phyloP scores from a whole-genome alignment of 768 basidiomycete genomes.

The Boletus coccyginus region DNA sequence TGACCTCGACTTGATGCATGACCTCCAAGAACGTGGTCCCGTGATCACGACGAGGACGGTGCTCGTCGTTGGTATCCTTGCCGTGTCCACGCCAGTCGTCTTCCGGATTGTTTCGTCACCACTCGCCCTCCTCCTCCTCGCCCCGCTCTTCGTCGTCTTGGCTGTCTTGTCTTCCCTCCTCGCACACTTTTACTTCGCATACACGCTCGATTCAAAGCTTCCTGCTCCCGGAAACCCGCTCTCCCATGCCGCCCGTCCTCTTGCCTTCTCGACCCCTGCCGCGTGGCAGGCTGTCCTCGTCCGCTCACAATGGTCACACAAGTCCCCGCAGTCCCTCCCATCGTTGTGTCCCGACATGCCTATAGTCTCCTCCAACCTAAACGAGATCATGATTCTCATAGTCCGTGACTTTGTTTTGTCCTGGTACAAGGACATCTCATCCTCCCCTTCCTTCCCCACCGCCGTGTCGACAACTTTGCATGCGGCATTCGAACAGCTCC shows the following conservation, averaged over 20 bases:
- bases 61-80: constrained; percentile 54
- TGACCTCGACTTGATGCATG: constrained; percentile 15
- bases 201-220: constrained; percentile 51
- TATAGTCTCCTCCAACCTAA: constrained; percentile 65
- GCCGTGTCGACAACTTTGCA: constrained; percentile 79
- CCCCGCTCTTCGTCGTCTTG: constrained; percentile 54
- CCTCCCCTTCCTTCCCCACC: constrained; percentile 84
- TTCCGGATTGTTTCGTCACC: constrained; percentile 65
- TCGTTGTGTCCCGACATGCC: constrained; percentile 64
- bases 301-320: constrained; percentile 87
- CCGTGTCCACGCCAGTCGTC: constrained; percentile 53
- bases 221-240: constrained; percentile 37
- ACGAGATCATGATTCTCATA: constrained; percentile 78
- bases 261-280: constrained; percentile 88
- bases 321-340: constrained; percentile 61
- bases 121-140: constrained; percentile 57
- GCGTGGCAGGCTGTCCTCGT: constrained; percentile 92
- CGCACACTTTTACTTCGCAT: constrained; percentile 53
- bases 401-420: constrained; percentile 83
- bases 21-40: constrained; percentile 31
- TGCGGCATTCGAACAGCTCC: constrained; percentile 54
- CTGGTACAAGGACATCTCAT: constrained; percentile 88
- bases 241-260: constrained; percentile 62
- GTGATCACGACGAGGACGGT: constrained; percentile 50
- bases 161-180: constrained; percentile 50